Evolutionary conservation across 1,139 yeast genomes (phyloP).

Genomic region (Saccharomycopsis hybrid): DNA sequence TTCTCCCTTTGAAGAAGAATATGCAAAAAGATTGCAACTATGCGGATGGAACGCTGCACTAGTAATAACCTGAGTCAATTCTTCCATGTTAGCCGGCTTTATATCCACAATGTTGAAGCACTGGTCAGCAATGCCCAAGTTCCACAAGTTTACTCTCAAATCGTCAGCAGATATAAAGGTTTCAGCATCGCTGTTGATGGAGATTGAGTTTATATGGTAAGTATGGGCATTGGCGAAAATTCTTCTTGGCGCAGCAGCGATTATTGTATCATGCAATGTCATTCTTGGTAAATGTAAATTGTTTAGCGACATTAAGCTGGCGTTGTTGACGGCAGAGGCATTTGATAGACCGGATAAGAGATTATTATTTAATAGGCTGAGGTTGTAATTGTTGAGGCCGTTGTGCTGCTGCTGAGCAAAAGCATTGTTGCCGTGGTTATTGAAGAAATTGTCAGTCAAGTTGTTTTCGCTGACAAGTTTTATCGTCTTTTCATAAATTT

Average conservation of each 20-base stretch:
- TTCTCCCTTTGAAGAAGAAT: constrained; percentile 94
- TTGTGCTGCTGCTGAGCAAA: neutral
- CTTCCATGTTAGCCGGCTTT: constrained; percentile 98
- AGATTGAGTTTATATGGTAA: constrained; percentile 93
- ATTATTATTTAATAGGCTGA: constrained; percentile 16
- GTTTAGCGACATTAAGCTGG: constrained; percentile 23
- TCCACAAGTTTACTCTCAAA: constrained; percentile 93
- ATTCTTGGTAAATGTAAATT: constrained; percentile 75
- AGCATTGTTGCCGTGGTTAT: constrained; percentile 4
- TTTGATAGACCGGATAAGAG: constrained; percentile 17
- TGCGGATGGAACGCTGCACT: constrained; percentile 94
- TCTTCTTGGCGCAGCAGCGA: constrained; percentile 90
- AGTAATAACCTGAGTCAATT: constrained; percentile 96
- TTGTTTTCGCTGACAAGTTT: constrained; percentile 91
- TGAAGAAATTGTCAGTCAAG: constrained; percentile 39
- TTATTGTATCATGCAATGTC: constrained; percentile 87
- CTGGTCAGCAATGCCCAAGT: constrained; percentile 89
- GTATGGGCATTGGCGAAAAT: constrained; percentile 96
- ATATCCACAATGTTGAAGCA: constrained; percentile 95
- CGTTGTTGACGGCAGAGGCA: neutral
- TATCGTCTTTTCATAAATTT: constrained; percentile 84
- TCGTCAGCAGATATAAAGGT: constrained; percentile 93
- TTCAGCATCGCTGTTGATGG: constrained; percentile 93
- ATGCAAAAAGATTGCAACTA: constrained; percentile 91
- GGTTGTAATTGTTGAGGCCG: constrained; percentile 12